Evolutionary conservation across 257 asterid genomes (phyloP), one percentile per base, ranked within the genome.

Genomic region (Forsythia viridissima): DNA sequence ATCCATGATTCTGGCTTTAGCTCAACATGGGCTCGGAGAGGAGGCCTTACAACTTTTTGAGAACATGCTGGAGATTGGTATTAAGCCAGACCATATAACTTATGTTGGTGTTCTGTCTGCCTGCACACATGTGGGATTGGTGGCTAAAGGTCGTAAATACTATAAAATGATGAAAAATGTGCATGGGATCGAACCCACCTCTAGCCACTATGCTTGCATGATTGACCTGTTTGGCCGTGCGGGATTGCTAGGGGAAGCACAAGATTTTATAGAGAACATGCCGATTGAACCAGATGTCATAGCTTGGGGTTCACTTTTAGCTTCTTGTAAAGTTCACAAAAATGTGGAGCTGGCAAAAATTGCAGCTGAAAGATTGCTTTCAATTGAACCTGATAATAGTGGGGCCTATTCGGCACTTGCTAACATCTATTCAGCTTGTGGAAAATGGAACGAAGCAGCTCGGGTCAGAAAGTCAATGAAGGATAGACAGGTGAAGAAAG

Each of bases 331-430:
- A 82, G 86, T 83, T 59, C 92, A 91, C 83, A 91, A 89, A 83
- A 90, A 94, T 68, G 76, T 86, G 69, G 96, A 88, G 76, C 85
- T 94, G 1, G 98, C 97, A 9, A 85, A 74, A 74, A 30, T 90
- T 66, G 97, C 97, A 63, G 98, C 98, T 0, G 96, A 92, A 71
- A 92, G 72, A 63, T 78, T 95, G 87, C 96, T 95, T 76, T 80
- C 75, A 1, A 85, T 95, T 46, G 94, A 90, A 63, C 97, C 98
- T 6, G 92, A 76, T 52, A 85, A 95, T 30, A 85, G 97, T 68
- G 98, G 98, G 71, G 99, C 96, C 70, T 95, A 92, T 80, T 88
- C 99, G 7, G 88, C 94, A 8, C 97, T 95, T 59, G 97, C 97
- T 15, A 95, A 92, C 39, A 91, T 91, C 34, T 95, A 91, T 73